phyloP scores from a whole-genome alignment of 495 filamentous ascomycete species.

The Podospora pseudopauciseta region DNA sequence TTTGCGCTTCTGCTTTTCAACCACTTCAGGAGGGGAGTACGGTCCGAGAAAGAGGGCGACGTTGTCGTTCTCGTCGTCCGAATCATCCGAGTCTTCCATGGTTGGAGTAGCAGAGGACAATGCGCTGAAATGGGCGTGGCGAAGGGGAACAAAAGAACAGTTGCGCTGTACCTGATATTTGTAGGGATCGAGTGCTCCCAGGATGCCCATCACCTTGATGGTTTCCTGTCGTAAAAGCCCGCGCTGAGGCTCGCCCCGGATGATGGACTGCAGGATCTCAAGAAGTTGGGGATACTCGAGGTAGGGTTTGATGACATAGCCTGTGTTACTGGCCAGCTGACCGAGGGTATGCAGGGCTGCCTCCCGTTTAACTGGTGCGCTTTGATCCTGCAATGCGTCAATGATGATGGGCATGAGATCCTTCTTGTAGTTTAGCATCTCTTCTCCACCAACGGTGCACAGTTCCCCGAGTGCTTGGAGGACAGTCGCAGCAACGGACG shows the following conservation, averaged over 20 bases:
- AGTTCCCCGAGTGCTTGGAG: slow-evolving; percentile 89
- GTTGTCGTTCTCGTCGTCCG: slow-evolving; percentile 7
- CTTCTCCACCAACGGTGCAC: slow-evolving; percentile 84
- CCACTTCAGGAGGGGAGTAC: background rate
- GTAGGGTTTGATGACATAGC: slow-evolving; percentile 97
- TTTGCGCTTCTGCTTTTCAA: slow-evolving; percentile 38
- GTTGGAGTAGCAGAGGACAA: slow-evolving; percentile 15
- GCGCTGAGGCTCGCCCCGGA: slow-evolving; percentile 77
- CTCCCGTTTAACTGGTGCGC: slow-evolving; percentile 81
- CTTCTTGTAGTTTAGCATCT: slow-evolving; percentile 84
- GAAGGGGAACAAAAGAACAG: slow-evolving; percentile 16
- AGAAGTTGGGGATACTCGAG: slow-evolving; percentile 90
- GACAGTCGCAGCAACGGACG: slow-evolving; percentile 87
- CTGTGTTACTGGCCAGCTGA: slow-evolving; percentile 87
- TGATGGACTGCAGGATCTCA: slow-evolving; percentile 86
- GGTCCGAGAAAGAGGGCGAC: background rate
- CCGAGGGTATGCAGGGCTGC: slow-evolving; percentile 87
- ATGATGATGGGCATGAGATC: slow-evolving; percentile 93
- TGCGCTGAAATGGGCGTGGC: slow-evolving; percentile 11
- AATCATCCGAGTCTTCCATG: slow-evolving; percentile 18
- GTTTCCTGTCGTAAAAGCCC: slow-evolving; percentile 85
- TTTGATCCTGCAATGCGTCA: slow-evolving; percentile 85
- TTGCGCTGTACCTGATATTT: slow-evolving; percentile 68
- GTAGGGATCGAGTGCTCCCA: slow-evolving; percentile 95
- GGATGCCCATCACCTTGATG: slow-evolving; percentile 90